Percentiles rank a stretch among this genome's conserved stretches.
Conservation (phyloP, 2,329 filamentous ascomycete species). For the Blastomyces gilchristii region DNA sequence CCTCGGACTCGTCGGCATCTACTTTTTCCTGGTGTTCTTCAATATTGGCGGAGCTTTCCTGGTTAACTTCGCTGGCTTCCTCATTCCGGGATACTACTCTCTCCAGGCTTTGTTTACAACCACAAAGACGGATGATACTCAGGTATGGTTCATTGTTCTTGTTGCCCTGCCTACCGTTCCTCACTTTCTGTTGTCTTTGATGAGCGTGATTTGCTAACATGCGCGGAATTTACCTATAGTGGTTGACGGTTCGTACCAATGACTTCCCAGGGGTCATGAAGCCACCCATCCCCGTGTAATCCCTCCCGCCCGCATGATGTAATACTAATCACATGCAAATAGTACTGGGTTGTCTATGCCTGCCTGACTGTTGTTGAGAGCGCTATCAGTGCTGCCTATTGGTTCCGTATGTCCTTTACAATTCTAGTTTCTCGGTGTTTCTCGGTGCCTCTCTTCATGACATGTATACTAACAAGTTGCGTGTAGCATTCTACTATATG, state of each 20-base stretch:
- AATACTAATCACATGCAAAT: slow-evolving; percentile 16
- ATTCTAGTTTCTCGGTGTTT: background rate
- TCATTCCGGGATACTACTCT: slow-evolving; percentile 57
- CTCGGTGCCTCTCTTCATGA: background rate
- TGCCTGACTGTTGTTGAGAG: slow-evolving; percentile 58
- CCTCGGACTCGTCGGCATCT: slow-evolving; percentile 53
- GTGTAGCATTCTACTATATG: slow-evolving; percentile 82
- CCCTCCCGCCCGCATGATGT: slow-evolving; percentile 15
- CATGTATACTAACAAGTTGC: background rate
- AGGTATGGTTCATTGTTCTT: slow-evolving; percentile 36
- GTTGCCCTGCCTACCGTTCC: background rate
- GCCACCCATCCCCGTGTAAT: slow-evolving; percentile 17
- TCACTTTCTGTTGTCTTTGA: background rate
- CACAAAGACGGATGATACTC: slow-evolving; percentile 53
- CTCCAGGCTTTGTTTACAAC: slow-evolving; percentile 53
- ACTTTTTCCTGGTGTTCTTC: slow-evolving; percentile 63
- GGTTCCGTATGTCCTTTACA: slow-evolving; percentile 46
- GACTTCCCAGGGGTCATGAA: slow-evolving; percentile 18
- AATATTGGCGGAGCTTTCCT: slow-evolving; percentile 60
- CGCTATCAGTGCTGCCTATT: slow-evolving; percentile 56
- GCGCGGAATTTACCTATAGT: slow-evolving; percentile 34
- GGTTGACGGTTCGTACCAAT: slow-evolving; percentile 45
- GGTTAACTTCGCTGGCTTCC: slow-evolving; percentile 56
- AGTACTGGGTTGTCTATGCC: slow-evolving; percentile 61
- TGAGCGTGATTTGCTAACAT: slow-evolving; percentile 16